Evolutionary conservation across 257 asterid genomes (phyloP).

Genomic region (Fraxinus americana): DNA sequence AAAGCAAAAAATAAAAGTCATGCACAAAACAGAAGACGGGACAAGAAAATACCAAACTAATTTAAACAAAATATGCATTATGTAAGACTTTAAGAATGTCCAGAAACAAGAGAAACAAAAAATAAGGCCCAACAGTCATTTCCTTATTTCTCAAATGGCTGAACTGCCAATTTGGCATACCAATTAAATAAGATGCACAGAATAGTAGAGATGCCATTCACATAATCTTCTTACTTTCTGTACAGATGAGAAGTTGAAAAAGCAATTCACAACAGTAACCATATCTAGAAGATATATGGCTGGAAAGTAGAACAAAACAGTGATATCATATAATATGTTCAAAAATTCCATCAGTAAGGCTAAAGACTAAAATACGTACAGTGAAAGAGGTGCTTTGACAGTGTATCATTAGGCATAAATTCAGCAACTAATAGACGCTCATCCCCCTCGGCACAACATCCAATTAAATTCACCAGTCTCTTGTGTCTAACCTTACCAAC

Average conservation of each 20-base stretch:
- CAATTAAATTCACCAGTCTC: conserved; percentile 86
- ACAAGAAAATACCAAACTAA: neutral
- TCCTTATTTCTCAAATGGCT: neutral
- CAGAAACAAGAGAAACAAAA: neutral
- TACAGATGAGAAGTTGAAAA: no score
- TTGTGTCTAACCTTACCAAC: conserved; percentile 93
- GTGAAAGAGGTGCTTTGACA: conserved; percentile 91
- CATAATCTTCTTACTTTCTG: neutral
- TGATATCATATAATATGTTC: neutral
- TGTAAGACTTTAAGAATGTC: neutral
- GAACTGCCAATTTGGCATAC: neutral
- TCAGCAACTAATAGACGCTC: conserved; percentile 94
- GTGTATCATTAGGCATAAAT: conserved; percentile 87
- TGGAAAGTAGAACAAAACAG: neutral
- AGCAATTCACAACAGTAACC: neutral
- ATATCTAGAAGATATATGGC: neutral
- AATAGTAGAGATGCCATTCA: neutral
- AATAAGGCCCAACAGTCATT: neutral
- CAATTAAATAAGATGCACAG: neutral
- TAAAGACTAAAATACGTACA: conserved; percentile 49
- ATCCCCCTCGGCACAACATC: conserved; percentile 97
- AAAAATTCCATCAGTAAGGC: neutral
- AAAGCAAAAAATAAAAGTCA: conserved; percentile 26
- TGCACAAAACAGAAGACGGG: neutral
- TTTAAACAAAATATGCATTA: neutral